phyloP scores from a whole-genome alignment of 495 filamentous ascomycete genomes.

The Penicillium paradoxum region DNA sequence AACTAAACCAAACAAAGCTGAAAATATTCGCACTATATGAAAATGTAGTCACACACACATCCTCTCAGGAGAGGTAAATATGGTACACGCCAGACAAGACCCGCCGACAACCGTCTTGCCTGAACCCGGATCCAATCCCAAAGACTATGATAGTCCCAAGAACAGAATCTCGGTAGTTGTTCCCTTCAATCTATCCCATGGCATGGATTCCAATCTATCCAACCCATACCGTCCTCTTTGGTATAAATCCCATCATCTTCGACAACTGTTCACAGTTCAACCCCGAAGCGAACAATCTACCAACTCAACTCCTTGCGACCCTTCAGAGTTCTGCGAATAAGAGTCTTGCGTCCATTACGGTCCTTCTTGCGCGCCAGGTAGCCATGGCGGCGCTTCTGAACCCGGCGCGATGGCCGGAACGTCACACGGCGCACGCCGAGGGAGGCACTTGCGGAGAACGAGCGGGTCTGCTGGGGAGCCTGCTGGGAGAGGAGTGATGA shows the following conservation, averaged over 20 bases:
- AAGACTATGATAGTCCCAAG: slow-evolving; percentile 1
- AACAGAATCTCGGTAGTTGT: neutral
- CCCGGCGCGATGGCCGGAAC: slow-evolving; percentile 60
- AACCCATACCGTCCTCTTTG: neutral
- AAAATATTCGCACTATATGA: slow-evolving; percentile 7
- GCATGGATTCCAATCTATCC: neutral
- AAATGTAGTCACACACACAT: slow-evolving; percentile 10
- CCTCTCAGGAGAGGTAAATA: slow-evolving; percentile 13
- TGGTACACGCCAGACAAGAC: slow-evolving; percentile 20
- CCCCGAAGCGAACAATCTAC: slow-evolving; percentile 21
- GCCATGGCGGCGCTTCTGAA: slow-evolving; percentile 67
- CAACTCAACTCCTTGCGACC: slow-evolving; percentile 58
- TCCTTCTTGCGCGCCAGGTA: slow-evolving; percentile 57
- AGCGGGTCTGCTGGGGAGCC: slow-evolving; percentile 28
- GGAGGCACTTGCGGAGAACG: slow-evolving; percentile 40
- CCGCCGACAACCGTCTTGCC: neutral
- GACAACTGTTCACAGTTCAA: neutral
- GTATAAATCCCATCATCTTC: neutral
- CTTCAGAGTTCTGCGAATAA: slow-evolving; percentile 56
- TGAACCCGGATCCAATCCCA: slow-evolving; percentile 8
- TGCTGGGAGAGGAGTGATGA: slow-evolving; percentile 22
- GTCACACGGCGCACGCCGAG: slow-evolving; percentile 55
- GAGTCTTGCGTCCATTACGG: slow-evolving; percentile 50
- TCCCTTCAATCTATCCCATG: neutral
- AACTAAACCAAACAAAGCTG: slow-evolving; percentile 7